Percentiles rank a stretch among this genome's conserved stretches.
Evolutionary conservation across 2,329 filamentous ascomycete genomes (phyloP).

Genomic region (Fusarium dimerum): DNA sequence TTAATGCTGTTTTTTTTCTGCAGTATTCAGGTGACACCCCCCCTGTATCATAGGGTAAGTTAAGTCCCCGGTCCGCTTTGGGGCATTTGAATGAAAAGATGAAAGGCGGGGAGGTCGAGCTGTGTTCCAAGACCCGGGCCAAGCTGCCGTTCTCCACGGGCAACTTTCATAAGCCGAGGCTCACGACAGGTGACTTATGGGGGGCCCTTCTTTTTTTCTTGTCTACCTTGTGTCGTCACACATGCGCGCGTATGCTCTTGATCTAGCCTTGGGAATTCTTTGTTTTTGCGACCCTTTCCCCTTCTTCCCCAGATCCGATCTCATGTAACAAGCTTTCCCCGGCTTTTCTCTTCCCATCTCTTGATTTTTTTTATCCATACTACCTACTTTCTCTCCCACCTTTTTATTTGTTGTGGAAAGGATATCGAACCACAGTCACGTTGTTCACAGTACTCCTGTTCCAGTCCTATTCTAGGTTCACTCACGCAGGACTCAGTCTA

Average conservation of each 20-base stretch:
- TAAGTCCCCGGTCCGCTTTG: background rate
- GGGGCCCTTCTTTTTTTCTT: constrained; percentile 15
- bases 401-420: background rate
- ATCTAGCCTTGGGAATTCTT: background rate
- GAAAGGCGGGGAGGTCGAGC: background rate
- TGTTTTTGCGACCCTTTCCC: background rate
- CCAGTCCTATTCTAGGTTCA: background rate
- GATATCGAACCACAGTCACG: constrained; percentile 9
- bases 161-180: constrained; percentile 20
- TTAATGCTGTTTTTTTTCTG: background rate
- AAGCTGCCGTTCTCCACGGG: constrained; percentile 19
- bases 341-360: background rate
- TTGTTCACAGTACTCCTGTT: background rate
- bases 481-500: background rate
- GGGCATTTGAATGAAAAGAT: too few species aligned
- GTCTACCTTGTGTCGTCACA: background rate
- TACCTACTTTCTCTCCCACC: background rate
- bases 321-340: background rate
- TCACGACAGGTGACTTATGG: constrained; percentile 20
- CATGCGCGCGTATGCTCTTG: too few species aligned
- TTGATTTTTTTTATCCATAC: background rate
- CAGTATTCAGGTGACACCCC: constrained; percentile 5
- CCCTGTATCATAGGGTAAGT: constrained; percentile 20
- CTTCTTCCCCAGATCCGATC: constrained; percentile 1
- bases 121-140: background rate